Evolutionary conservation across 2,329 filamentous ascomycete species (phyloP).

Genomic region (Aspergillus hortae): DNA sequence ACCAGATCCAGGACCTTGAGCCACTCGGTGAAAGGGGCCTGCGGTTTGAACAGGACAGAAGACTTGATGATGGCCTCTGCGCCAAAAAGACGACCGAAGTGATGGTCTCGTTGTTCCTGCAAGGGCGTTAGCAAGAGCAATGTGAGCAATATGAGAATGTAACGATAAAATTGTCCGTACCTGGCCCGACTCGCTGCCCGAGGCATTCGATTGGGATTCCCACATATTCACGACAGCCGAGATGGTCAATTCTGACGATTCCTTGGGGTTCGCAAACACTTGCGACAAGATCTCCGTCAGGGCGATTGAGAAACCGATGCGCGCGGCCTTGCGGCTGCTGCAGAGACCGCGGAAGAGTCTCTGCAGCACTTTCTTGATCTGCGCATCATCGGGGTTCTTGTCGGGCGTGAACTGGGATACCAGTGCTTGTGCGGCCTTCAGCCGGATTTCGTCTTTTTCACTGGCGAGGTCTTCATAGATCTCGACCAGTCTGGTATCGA

Average conservation of each 20-base stretch:
- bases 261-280: constrained; percentile 50
- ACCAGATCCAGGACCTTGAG: constrained; percentile 67
- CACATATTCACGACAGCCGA: constrained; percentile 49
- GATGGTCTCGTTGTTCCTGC: constrained; percentile 81
- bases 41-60: constrained; percentile 61
- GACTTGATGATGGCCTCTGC: constrained; percentile 82
- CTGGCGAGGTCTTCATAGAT: constrained; percentile 49
- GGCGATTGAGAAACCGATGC: constrained; percentile 85
- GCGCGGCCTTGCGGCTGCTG: constrained; percentile 82
- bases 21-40: constrained; percentile 50
- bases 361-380: constrained; percentile 45
- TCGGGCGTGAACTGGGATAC: constrained; percentile 44
- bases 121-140: constrained; percentile 16
- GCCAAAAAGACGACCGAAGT: constrained; percentile 82
- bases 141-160: neutral
- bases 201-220: constrained; percentile 49
- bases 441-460: constrained; percentile 44
- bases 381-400: constrained; percentile 37
- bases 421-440: constrained; percentile 44
- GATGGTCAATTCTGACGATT: constrained; percentile 35
- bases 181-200: constrained; percentile 52
- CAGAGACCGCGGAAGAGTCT: constrained; percentile 82
- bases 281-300: constrained; percentile 76
- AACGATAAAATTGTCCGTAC: constrained; percentile 31
- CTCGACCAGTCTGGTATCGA: constrained; percentile 46